Base-by-base conservation (phyloP, 192 early-diverging fungal genomes). In the Funneliformis mosseae region DNA sequence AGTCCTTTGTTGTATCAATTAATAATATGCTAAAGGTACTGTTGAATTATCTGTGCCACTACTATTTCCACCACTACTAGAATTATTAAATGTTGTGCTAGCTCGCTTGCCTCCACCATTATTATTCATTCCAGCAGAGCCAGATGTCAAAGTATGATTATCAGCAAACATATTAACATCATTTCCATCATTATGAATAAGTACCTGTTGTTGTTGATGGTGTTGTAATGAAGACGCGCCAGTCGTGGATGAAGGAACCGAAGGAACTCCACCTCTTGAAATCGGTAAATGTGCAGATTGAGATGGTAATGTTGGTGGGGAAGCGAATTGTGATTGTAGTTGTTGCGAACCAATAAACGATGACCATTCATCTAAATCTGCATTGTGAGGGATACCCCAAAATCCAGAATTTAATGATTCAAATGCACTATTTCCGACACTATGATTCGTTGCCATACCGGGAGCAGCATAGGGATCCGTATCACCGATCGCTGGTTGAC, bases 111-210 rank as follows among this genome's bases (percentile, higher is more conserved):
- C 68, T 41, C 41, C 25, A 27, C 63, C 39, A 70, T 45, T 70
- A 42, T 70, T 70, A 45, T 9, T 41, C 8, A 42, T 39, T 7
- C 68, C 68, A 14, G 42, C n/a, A 70, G 28, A 18, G 38, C 16
- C 41, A 21, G 48, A 60, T 33, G 28, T 55, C 21, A 72, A 27
- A 5, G 38, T 42, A 59, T 75, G 46, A 75, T 33, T 60, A 41
- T 75, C 41, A 23, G 46, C 74, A 75, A 41, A 75, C 74, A 75
- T 75, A 60, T 75, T 75, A 14, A 75, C 55, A 75, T 75, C 55
- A 28, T 59, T 75, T 38, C 74, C 74, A 60, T 75, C 74, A 60
- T 41, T 55, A 59, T 50, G 55, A 6, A 75, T 8, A 3, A 75
- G 27, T 10, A 27, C 9, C 18, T 59, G 45, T 33, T 55, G 43